phyloP scores from a whole-genome alignment of 805 yeast species.

The Barnettozyma californica region DNA sequence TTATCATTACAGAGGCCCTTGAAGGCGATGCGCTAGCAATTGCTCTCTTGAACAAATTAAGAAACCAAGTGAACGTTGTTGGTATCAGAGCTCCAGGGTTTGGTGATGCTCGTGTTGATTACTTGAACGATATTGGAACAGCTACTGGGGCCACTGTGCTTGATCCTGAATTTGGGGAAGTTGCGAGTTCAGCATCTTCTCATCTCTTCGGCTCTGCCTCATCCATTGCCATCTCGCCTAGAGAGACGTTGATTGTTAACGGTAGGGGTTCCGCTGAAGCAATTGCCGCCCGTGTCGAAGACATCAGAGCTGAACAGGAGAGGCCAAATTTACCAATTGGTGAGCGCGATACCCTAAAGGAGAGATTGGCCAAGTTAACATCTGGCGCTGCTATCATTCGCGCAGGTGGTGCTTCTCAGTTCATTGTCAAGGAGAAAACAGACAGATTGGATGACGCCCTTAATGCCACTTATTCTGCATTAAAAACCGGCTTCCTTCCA shows the following conservation, averaged over 20 bases:
- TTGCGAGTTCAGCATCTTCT: slow-evolving; percentile 90
- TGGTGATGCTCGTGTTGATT: slow-evolving; percentile 97
- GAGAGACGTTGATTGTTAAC: slow-evolving; percentile 89
- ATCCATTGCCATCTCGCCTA: slow-evolving; percentile 87
- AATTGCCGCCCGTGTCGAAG: slow-evolving; percentile 85
- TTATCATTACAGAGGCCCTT: slow-evolving; percentile 90
- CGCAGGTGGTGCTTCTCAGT: slow-evolving; percentile 96
- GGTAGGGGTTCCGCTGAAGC: slow-evolving; percentile 85
- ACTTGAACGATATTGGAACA: slow-evolving; percentile 90
- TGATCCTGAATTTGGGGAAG: slow-evolving; percentile 90
- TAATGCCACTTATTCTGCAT: slow-evolving; percentile 98
- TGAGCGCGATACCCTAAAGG: slow-evolving; percentile 95
- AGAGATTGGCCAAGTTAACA: slow-evolving; percentile 92
- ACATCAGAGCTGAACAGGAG: slow-evolving; percentile 76
- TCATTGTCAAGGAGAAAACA: slow-evolving; percentile 99
- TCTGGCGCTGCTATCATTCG: slow-evolving; percentile 98
- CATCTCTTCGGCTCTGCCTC: slow-evolving; percentile 91
- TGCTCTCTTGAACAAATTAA: slow-evolving; percentile 91
- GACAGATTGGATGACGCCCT: slow-evolving; percentile 98
- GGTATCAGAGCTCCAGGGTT: slow-evolving; percentile 99
- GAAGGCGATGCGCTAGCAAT: slow-evolving; percentile 99
- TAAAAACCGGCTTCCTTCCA: slow-evolving; percentile 96
- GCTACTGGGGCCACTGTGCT: slow-evolving; percentile 83
- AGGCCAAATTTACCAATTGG: slow-evolving; percentile 72
- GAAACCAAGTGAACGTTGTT: slow-evolving; percentile 97